Evolutionary conservation across 2,329 filamentous ascomycete species (phyloP), one percentile per base, ranked within the genome.

Genomic region (Atkinsonella texensis): DNA sequence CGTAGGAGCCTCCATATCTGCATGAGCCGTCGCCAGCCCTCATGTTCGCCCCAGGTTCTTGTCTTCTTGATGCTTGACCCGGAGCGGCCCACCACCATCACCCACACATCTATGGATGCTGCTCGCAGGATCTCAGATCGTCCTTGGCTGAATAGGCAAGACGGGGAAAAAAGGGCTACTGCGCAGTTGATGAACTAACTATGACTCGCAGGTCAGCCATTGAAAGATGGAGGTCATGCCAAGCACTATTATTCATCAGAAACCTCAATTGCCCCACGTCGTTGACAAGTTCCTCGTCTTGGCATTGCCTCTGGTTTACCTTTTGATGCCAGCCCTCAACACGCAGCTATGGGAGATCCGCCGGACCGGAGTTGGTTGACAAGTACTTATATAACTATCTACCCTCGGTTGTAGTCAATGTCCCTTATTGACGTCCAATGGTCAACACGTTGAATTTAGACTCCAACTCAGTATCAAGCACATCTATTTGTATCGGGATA

Each of bases 361-460:
- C 23, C 17, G 10, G 17, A 13, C 17, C 6, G 12, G 20, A 17
- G 3, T 20, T 44, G 7, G 3, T 20, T 44, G 7, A 38, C 38
- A 39, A 53, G 39, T 53, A 49, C 35, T 51, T 53, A 53, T 51
- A 48, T 33, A 9, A 17, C 7, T 18, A 40, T 32, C 0, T 23
- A 11, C 46, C 46, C 41, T 8, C 31, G 20, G 15, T 38, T 20
- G 32, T 10, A 2, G 7, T 23, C 17, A 9, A 23, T 11, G 12
- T 40, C 31, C 17, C 20, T 12, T 38, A 4, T 23, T 49, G 39
- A 49, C 13, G 23, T 49, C 9, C 38, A 18, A 49, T 41, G 28
- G 28, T 31, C 35, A 41, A 42, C 40, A 20, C 18, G 9, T 18
- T 42, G 35, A 38, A 38, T 2, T 15, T 12, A 38, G 9, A 38